Evolutionary conservation across 345 rosid species (phyloP).

Genomic region (Raphanus raphanistrum): DNA sequence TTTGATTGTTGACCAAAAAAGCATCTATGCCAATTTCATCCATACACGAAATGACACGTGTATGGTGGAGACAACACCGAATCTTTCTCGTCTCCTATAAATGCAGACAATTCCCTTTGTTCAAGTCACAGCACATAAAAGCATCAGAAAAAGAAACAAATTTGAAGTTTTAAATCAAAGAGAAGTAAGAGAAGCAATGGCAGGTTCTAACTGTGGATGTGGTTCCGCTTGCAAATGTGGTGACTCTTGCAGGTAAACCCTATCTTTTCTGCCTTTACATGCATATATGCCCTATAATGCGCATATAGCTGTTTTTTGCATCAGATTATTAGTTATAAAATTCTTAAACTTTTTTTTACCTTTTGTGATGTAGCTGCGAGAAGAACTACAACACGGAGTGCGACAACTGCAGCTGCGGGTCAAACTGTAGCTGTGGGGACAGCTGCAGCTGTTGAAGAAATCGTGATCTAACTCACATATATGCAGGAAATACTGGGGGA

Average conservation of each 20-base stretch:
- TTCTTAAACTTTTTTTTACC: neutral
- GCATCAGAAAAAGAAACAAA: slow-evolving; percentile 1
- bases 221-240: slow-evolving; percentile 49
- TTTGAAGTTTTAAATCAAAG: neutral
- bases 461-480: slow-evolving; percentile 9
- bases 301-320: neutral
- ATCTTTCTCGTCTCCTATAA: slow-evolving; percentile 25
- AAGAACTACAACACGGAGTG: slow-evolving; percentile 40
- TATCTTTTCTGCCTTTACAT: neutral
- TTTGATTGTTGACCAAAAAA: neutral
- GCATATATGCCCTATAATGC: neutral
- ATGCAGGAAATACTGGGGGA: neutral
- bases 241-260: slow-evolving; percentile 40
- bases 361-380: slow-evolving; percentile 38
- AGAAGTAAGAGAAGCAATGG: slow-evolving; percentile 33
- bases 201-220: slow-evolving; percentile 45
- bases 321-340: neutral
- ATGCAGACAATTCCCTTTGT: slow-evolving; percentile 8
- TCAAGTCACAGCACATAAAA: slow-evolving; percentile 15
- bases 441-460: slow-evolving; percentile 47
- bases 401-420: slow-evolving; percentile 65
- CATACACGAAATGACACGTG: slow-evolving; percentile 33
- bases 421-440: slow-evolving; percentile 62
- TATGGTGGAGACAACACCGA: slow-evolving; percentile 18
- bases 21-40: neutral